Base-by-base conservation (phyloP, 805 yeast genomes). In the Candida pseudofarinosa region DNA sequence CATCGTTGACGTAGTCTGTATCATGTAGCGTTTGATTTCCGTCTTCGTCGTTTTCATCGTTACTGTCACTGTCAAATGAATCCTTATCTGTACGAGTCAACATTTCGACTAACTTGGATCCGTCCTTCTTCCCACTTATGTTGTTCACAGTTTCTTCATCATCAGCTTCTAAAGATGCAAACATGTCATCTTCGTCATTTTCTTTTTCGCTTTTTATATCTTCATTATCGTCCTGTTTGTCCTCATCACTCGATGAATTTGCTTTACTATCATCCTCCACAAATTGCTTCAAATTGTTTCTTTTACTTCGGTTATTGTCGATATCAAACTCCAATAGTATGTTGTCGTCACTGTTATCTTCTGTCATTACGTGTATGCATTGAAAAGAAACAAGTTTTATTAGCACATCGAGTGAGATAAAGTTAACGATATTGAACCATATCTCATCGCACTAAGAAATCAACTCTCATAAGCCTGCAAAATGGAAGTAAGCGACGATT, bases 171-270 rank as follows among this genome's bases (percentile, higher is more conserved):
- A 23, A 23, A 7, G 65, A 59, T 2, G 71, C 74, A 54, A 65
- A 68, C 71, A 74, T 73, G 51, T 73, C 77, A 31, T 67, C 73
- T 28, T 62, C 60, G 3, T 44, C 44, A 17, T 56, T 68, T 8
- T 52, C 53, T 5, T 44, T 41, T 1, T 43, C 49, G 34, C 6
- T n/a, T 14, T n/a, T 15, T 14, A 32, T 7, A n/a, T 15, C 34
- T 3, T 28, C 41, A 17, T 33, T 49, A 4, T 31, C 42, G 1
- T 37, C 41, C 2, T 36, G 43, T 10, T 38, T 30, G 1, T 10
- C 44, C 4, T 38, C 38, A 10, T 44, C 48, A 3, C 38, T 37
- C 13, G 28, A 23, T 23, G 28, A 23, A 10, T 23, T 10, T 23
- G 10, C 10, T 7, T 23, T 6, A 7, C 10, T 10, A 23, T 10